These are phyloP conservation scores for Aspergillus saccharolyticus DNA, from an alignment of 495 filamentous ascomycete species.

Conservation along the genomic window DNA sequence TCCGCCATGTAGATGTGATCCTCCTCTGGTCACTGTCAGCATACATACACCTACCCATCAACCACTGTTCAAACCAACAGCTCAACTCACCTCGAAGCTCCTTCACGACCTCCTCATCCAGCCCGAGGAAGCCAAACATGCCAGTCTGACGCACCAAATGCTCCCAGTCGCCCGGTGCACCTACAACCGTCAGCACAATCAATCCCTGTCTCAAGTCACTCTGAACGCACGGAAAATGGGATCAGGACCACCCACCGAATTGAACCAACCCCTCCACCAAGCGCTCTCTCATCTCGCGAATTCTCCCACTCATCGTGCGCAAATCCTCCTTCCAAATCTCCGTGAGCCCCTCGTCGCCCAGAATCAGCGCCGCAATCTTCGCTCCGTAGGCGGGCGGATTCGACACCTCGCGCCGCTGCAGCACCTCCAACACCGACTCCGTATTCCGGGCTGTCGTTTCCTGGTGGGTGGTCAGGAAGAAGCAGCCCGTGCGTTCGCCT, in stretches of 20 bases:
- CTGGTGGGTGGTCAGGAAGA: constrained; percentile 13
- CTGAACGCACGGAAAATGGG: no score
- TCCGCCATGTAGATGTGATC: constrained; percentile 37
- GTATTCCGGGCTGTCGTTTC: constrained; percentile 20
- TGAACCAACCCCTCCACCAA: constrained; percentile 24
- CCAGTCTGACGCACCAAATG: constrained; percentile 34
- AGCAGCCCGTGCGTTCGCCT: constrained; percentile 31
- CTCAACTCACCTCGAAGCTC: constrained; percentile 29
- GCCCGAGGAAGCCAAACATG: constrained; percentile 41
- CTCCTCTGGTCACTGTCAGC: constrained; percentile 21
- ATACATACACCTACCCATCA: neutral
- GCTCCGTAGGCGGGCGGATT: constrained; percentile 39
- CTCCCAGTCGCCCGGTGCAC: constrained; percentile 33
- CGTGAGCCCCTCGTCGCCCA: constrained; percentile 20
- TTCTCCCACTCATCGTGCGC: constrained; percentile 34
- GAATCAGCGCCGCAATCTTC: constrained; percentile 31
- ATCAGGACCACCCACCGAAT: constrained; percentile 18
- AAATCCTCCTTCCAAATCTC: constrained; percentile 38
- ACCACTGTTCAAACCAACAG: no score
- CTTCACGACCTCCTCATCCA: constrained; percentile 23
- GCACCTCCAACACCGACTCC: constrained; percentile 27
- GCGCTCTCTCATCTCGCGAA: constrained; percentile 29
- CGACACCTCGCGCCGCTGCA: constrained; percentile 37
- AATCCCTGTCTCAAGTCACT: neutral
- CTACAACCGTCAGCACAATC: constrained; percentile 2